These are phyloP conservation scores for Daldinia sp. DNA, from an alignment of 2,329 filamentous ascomycete species.

Conservation along the genomic window DNA sequence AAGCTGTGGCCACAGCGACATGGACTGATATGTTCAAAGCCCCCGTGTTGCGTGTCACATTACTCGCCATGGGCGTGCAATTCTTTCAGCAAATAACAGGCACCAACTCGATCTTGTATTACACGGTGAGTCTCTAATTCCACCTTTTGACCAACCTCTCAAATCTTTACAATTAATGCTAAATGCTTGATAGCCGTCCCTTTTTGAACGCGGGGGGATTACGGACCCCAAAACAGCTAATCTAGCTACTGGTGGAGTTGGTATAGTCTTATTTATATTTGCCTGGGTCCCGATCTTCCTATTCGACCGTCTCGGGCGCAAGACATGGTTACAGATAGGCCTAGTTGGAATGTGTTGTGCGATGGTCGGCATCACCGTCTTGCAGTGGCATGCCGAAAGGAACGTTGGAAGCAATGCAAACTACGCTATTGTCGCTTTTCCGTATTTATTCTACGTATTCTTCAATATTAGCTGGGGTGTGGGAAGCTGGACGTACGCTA, in stretches of 20 bases:
- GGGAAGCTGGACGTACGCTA: slow-evolving; percentile 41
- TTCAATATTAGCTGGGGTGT: slow-evolving; percentile 43
- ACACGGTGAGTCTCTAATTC: slow-evolving; percentile 38
- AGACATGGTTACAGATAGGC: slow-evolving; percentile 40
- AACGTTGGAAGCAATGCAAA: slow-evolving; percentile 31
- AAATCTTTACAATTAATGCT: too few species aligned
- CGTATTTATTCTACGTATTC: slow-evolving; percentile 39
- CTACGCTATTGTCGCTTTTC: slow-evolving; percentile 40
- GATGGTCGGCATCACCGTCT: slow-evolving; percentile 37
- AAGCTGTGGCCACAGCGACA: slow-evolving; percentile 29
- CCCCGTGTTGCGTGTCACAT: slow-evolving; percentile 42
- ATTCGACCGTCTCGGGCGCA: slow-evolving; percentile 41
- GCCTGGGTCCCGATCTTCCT: slow-evolving; percentile 42
- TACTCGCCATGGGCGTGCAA: slow-evolving; percentile 44
- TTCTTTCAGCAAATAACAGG: slow-evolving; percentile 45
- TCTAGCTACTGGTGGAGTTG: slow-evolving; percentile 40
- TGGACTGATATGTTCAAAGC: slow-evolving; percentile 45
- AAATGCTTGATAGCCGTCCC: slow-evolving; percentile 21
- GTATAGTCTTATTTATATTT: slow-evolving; percentile 39
- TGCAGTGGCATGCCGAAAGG: slow-evolving; percentile 40
- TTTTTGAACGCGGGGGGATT: slow-evolving; percentile 37
- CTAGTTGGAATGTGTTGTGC: slow-evolving; percentile 39
- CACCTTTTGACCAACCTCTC: too few species aligned
- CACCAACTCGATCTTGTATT: slow-evolving; percentile 46
- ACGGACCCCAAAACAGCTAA: slow-evolving; percentile 37